Base-by-base conservation (phyloP, 169 alveolate genomes). In the Eimeria falciformis region DNA sequence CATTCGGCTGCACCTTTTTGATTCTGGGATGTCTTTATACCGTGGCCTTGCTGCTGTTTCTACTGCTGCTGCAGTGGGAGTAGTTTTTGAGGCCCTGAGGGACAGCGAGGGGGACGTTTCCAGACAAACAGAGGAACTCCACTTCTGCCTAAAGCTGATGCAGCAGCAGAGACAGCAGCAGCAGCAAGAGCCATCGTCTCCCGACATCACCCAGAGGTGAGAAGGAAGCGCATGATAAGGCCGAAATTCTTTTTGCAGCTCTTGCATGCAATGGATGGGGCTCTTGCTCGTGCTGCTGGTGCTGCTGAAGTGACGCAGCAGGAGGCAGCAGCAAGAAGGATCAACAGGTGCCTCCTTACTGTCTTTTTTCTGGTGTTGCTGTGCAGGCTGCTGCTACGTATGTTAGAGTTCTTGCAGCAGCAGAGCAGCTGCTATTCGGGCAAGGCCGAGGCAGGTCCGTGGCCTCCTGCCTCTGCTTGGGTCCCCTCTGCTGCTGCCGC, bases 311-410 rank as follows among this genome's bases (percentile, higher is more conserved):
- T 33, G 5, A n/a, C 71, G 4, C 23, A 58, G 17, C 75, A 58
- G 69, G 21, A 2, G 23, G 75, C 40, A 25, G 33, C 75, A 65
- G 33, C 29, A 43, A 3, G 37, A 43, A 7, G 5, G 21, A 25
- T n/a, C 5, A 21, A 9, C 17, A 58, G 17, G 69, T 11, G 12
- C 75, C 23, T 65, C 46, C 82, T 27, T 69, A 50, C 82, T 29
- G 3, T 11, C 14, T 6, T 21, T 66, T 23, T 66, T 66, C 46
- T 43, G 86, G 53, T 25, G 55, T 46, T 29, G 56, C 23, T 56
- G 77, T 83, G 69, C 91, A 83, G 66, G 33, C 66, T 83, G 33
- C 47, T 83, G 65, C 66, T 83, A 21, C 78, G 91, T 2, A 9
- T 83, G 65, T 25, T 83, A 5, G 81, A 66, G 1, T 83, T 83